Conservation (phyloP, 2,329 filamentous ascomycete genomes). For the Trichophaea hybrida region DNA sequence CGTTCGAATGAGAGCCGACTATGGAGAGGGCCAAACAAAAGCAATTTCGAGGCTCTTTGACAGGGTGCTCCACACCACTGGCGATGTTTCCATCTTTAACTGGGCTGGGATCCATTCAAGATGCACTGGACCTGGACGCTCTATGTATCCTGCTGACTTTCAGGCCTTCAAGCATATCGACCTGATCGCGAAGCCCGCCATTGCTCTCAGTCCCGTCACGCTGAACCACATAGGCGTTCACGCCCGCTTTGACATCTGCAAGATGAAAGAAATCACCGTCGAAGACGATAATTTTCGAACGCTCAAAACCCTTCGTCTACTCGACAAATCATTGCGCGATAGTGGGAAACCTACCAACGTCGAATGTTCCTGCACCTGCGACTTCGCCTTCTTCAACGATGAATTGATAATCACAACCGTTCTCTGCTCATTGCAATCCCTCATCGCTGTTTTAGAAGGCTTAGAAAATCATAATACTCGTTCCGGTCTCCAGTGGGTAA, state of each 20-base stretch:
- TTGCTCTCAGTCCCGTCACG: neutral
- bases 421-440: neutral
- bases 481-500: too few relatives aligned
- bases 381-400: neutral
- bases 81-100: constrained; percentile 5
- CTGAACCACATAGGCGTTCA: neutral
- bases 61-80: neutral
- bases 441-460: neutral
- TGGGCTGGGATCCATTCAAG: neutral
- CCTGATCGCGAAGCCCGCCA: neutral
- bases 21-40: neutral
- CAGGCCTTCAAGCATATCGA: neutral
- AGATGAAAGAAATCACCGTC: neutral
- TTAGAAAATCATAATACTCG: too few relatives aligned
- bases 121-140: neutral
- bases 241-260: constrained; percentile 1
- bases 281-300: neutral
- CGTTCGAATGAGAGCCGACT: constrained; percentile 44
- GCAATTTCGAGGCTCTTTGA: neutral
- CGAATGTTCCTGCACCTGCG: neutral
- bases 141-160: constrained; percentile 3
- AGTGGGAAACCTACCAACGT: neutral
- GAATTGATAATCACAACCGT: neutral
- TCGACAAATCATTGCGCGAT: neutral
- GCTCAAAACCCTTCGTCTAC: neutral